A percentile compares a stretch with the other conserved stretches of the same genome.
phyloP scores from a whole-genome alignment of 108 stramenopile species.

The Halocafeteria seosinensis region DNA sequence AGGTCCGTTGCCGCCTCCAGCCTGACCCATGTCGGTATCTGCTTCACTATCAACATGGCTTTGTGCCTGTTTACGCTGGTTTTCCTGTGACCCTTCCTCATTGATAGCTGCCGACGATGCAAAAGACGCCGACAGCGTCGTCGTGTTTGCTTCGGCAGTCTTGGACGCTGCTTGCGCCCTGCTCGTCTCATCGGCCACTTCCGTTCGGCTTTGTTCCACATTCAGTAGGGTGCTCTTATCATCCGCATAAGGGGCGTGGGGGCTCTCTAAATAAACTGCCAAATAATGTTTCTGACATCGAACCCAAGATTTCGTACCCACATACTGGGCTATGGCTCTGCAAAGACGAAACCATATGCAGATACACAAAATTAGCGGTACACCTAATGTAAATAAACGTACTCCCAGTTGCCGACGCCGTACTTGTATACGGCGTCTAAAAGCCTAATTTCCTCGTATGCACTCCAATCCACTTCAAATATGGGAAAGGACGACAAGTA shows the following conservation, averaged over 20 bases:
- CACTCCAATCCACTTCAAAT: neutral
- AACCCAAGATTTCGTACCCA: neutral
- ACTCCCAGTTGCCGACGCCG: constrained; percentile 8
- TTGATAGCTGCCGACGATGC: neutral
- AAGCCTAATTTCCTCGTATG: constrained; percentile 2
- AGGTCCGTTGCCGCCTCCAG: neutral
- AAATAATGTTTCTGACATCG: neutral
- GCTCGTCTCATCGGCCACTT: neutral
- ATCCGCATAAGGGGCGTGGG: neutral
- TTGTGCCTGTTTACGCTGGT: neutral
- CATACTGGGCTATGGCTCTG: neutral
- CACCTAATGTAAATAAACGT: neutral
- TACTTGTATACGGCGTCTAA: neutral
- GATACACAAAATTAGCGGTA: neutral
- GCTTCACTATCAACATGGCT: too few relatives aligned
- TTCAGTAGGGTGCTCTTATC: neutral
- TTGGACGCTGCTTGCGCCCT: neutral
- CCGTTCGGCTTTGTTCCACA: neutral
- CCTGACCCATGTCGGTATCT: too few relatives aligned
- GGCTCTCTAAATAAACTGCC: neutral
- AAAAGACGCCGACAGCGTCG: neutral
- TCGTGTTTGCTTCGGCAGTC: neutral
- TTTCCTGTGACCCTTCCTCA: neutral
- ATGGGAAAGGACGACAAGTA: neutral
- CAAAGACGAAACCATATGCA: neutral